Evolutionary conservation across 352 stramenopile genomes (phyloP).

Genomic region (Globisporangium echinulatum): DNA sequence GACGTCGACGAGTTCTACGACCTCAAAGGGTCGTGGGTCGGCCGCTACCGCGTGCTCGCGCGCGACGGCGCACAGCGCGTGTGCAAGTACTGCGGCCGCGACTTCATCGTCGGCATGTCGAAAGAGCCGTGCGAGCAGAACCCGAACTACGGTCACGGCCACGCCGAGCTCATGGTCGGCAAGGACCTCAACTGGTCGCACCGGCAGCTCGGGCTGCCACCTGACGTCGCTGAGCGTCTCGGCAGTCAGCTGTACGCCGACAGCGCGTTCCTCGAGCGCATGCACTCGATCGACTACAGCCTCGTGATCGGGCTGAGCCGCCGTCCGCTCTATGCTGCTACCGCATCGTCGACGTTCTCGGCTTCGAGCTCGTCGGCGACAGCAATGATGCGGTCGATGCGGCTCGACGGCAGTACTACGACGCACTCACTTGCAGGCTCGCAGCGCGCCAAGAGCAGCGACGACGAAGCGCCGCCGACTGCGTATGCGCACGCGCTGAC

Average conservation of each 20-base stretch:
- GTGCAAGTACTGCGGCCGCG: conserved; percentile 84
- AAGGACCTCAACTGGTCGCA: conserved; percentile 88
- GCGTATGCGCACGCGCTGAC: conserved; percentile 52
- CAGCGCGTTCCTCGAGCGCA: conserved; percentile 89
- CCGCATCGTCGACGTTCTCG: conserved; percentile 18
- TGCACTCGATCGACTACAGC: conserved; percentile 97
- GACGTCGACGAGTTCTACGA: conserved; percentile 88
- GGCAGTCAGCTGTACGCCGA: conserved; percentile 87
- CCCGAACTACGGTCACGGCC: conserved; percentile 47
- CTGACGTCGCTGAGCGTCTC: conserved; percentile 65
- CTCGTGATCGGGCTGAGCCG: conserved; percentile 91
- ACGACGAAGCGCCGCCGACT: conserved; percentile 24
- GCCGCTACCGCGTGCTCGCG: conserved; percentile 57
- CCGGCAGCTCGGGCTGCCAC: conserved; percentile 59
- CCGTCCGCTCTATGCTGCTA: conserved; percentile 23
- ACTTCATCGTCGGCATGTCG: conserved; percentile 85
- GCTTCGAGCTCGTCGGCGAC: conserved; percentile 11
- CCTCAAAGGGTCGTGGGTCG: conserved; percentile 88
- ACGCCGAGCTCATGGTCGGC: conserved; percentile 73
- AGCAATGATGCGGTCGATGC: conserved; percentile 18
- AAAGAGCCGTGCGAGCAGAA: conserved; percentile 71
- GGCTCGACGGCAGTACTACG: conserved; percentile 9
- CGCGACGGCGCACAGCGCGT: conserved; percentile 64
- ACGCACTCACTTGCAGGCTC: neutral
- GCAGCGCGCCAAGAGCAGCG: conserved; percentile 14